These are phyloP conservation scores for Brassica cretica DNA, from an alignment of 345 rosid species.

Conservation along the genomic window DNA sequence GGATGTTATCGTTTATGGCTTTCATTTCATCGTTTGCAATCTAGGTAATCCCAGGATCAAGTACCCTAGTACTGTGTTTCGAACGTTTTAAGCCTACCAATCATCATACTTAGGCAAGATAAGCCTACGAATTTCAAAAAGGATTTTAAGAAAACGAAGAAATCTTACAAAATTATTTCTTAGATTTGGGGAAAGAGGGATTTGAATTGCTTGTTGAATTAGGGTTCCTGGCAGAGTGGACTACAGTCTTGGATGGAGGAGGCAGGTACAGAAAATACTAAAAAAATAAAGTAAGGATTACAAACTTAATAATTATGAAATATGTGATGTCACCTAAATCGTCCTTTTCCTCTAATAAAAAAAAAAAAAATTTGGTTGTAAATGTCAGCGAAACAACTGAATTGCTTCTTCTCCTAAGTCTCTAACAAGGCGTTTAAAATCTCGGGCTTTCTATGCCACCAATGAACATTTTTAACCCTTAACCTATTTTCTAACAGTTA, in stretches of 20 bases:
- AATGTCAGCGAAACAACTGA: constrained; percentile 43
- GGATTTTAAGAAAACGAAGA: neutral
- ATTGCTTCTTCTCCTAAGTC: constrained; percentile 68
- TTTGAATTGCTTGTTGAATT: constrained; percentile 35
- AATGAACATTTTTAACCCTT: constrained; percentile 5
- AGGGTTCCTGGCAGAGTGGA: constrained; percentile 43
- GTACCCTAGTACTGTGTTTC: neutral
- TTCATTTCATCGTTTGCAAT: constrained; percentile 1
- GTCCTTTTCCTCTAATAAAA: constrained; percentile 20
- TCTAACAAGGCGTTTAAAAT: constrained; percentile 71
- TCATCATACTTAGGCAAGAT: constrained; percentile 19
- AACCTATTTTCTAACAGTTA: neutral
- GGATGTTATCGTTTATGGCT: neutral
- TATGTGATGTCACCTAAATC: constrained; percentile 39
- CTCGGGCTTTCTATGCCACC: constrained; percentile 56
- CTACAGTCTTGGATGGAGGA: constrained; percentile 33
- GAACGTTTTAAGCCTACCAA: neutral
- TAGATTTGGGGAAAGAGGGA: neutral
- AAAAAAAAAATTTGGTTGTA: constrained; percentile 19
- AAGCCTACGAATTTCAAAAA: neutral
- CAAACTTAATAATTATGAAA: constrained; percentile 27
- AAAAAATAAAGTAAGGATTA: constrained; percentile 30
- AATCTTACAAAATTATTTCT: neutral
- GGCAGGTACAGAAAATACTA: constrained; percentile 39
- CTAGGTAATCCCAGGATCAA: constrained; percentile 4